Percentiles rank a stretch among this genome's conserved stretches.
These are phyloP conservation scores for Trichophyton verrucosum DNA, from an alignment of 2,329 filamentous ascomycete species.

Conservation along the genomic window DNA sequence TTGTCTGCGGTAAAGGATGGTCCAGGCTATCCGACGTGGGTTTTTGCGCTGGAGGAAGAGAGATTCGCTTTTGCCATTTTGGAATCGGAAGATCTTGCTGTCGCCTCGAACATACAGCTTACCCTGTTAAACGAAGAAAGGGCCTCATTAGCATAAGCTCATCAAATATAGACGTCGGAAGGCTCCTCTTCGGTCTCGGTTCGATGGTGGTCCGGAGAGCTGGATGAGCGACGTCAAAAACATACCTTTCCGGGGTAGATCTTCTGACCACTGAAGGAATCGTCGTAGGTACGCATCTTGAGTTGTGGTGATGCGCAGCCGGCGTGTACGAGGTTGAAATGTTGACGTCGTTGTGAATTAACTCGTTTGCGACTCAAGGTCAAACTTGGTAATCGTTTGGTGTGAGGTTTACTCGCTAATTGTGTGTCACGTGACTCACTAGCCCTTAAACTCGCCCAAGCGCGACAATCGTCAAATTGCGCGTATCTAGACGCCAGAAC, in stretches of 20 bases:
- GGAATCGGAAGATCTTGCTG: slow-evolving; percentile 99
- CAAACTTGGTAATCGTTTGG: slow-evolving; percentile 27
- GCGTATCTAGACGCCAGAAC: background rate
- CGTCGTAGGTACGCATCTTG: slow-evolving; percentile 67
- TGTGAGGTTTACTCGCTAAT: slow-evolving; percentile 32
- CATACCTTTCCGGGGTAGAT: slow-evolving; percentile 71
- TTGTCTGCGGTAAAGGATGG: slow-evolving; percentile 92
- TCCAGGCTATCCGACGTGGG: slow-evolving; percentile 98
- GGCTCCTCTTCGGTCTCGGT: background rate
- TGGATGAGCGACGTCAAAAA: slow-evolving; percentile 14
- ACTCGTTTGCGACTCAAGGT: slow-evolving; percentile 20
- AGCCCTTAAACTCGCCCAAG: slow-evolving; percentile 15
- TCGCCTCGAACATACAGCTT: slow-evolving; percentile 99
- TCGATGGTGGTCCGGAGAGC: background rate
- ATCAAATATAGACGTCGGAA: background rate
- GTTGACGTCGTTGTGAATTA: slow-evolving; percentile 29
- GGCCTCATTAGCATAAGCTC: slow-evolving; percentile 5
- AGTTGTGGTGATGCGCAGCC: slow-evolving; percentile 31
- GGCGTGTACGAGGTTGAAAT: slow-evolving; percentile 26
- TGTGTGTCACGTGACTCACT: slow-evolving; percentile 30
- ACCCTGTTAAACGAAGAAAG: slow-evolving; percentile 51
- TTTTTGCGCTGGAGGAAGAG: slow-evolving; percentile 99
- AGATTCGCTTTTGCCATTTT: slow-evolving; percentile 99
- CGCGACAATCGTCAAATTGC: background rate
- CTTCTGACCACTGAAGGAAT: slow-evolving; percentile 64